Base-by-base conservation (phyloP, 1,284 basidiomycete species). In the Inonotus hispidus region DNA sequence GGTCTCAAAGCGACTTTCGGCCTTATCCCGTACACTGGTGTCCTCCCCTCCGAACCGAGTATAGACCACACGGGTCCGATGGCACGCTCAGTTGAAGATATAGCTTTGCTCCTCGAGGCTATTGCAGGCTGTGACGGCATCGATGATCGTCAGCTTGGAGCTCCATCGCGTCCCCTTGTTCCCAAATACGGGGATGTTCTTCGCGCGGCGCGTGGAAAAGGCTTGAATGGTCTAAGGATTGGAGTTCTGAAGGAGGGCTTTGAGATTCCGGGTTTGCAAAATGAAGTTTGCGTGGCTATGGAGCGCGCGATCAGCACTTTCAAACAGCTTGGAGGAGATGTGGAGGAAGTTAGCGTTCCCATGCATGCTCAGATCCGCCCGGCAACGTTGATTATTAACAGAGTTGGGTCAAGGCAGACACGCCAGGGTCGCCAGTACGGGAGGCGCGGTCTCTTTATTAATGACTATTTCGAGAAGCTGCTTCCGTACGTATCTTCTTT, bases 1-100 rank as follows among this genome's bases (percentile, higher is more conserved):
- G 80, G 80, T 0, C 65, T 82, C 35, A 81, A 81, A 65, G 77
- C 79, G 0, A 79, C 78, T 1, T 77, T 75, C 49, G 79, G 80
- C 1, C 73, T 82, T 3, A 77, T 81, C 2, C 79, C 80, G 0
- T 81, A 79, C 67, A 80, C 79, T 1, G 79, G 78, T 11, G 70
- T 76, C 19, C 73, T 74, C 19, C 74, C 75, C 14, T 73, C 74
- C 35, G 77, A 79, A 56, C 69, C 74, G 27, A 70, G 71, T 1
- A 66, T 75, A 37, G 77, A 79, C 67, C 76, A 78, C 49, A 72
- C 71, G 16, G 74, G 75, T 13, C 73, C 74, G 1, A 76, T 76
- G 71, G 71, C 69, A 6, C 68, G 69, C n/a, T 75, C 69, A 10
- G 76, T 80, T 3, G 69, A 74, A n/a, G 75, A 77, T 47, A 75